Conservation (phyloP, 2,329 filamentous ascomycete genomes). For the Alternaria gansuensis region DNA sequence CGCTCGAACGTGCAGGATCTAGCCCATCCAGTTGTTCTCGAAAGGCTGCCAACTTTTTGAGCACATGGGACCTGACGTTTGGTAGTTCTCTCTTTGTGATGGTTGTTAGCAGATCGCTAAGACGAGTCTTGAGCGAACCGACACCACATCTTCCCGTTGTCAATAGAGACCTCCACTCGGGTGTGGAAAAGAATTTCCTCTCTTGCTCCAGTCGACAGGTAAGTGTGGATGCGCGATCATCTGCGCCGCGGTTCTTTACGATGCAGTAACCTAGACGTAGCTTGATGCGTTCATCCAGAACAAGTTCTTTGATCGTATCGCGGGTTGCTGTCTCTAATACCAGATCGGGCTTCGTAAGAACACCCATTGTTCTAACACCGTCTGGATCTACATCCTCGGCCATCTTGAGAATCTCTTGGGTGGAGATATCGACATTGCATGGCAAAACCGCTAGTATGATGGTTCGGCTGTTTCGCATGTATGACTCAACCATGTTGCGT, state of each 20-base stretch:
- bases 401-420: slow-evolving; percentile 13
- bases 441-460: slow-evolving; percentile 35
- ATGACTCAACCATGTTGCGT: slow-evolving; percentile 25
- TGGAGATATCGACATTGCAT: slow-evolving; percentile 50
- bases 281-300: slow-evolving; percentile 30
- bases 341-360: slow-evolving; percentile 52
- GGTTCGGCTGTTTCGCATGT: slow-evolving; percentile 31
- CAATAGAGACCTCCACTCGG: slow-evolving; percentile 2
- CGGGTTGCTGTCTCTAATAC: slow-evolving; percentile 34
- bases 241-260: slow-evolving; percentile 44
- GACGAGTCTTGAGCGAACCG: slow-evolving; percentile 10
- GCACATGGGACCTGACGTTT: slow-evolving; percentile 6
- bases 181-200: slow-evolving; percentile 1
- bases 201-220: slow-evolving; percentile 1
- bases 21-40: slow-evolving; percentile 39
- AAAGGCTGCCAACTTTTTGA: slow-evolving; percentile 4
- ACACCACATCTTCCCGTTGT: slow-evolving; percentile 5
- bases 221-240: slow-evolving; percentile 28
- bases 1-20: slow-evolving; percentile 48
- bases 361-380: slow-evolving; percentile 48
- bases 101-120: slow-evolving; percentile 2
- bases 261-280: slow-evolving; percentile 44
- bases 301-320: slow-evolving; percentile 34
- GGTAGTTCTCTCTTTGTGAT: slow-evolving; percentile 13
- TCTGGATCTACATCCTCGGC: slow-evolving; percentile 40